Evolutionary conservation across 768 basidiomycete genomes (phyloP).

Genomic region (Calocybe gangraenosa): DNA sequence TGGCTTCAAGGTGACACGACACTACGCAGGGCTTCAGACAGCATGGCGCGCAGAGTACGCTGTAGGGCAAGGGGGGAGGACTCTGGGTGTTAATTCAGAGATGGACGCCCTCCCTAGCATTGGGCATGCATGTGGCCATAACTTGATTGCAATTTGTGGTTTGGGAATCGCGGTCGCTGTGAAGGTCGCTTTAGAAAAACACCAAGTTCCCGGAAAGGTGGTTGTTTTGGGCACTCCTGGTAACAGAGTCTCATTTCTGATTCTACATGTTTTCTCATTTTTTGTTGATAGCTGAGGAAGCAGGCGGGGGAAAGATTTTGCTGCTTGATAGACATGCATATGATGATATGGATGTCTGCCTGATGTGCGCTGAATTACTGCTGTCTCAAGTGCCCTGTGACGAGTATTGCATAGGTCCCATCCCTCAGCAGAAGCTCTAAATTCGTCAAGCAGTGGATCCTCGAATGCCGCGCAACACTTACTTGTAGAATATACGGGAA

Average conservation of each 20-base stretch:
- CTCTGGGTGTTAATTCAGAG: constrained; percentile 77
- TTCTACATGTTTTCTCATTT: constrained; percentile 8
- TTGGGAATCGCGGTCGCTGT: constrained; percentile 72
- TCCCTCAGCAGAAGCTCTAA: constrained; percentile 52
- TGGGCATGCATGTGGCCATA: constrained; percentile 76
- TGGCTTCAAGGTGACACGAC: constrained; percentile 67
- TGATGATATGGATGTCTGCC: constrained; percentile 73
- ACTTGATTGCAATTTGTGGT: constrained; percentile 76
- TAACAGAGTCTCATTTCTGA: constrained; percentile 20
- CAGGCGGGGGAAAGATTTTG: constrained; percentile 71
- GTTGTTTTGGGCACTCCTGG: constrained; percentile 78
- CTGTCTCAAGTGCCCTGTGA: background rate
- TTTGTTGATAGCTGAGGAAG: constrained; percentile 60
- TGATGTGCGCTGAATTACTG: constrained; percentile 48
- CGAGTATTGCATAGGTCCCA: constrained; percentile 56
- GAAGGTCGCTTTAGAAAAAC: constrained; percentile 60
- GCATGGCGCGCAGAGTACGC: constrained; percentile 76
- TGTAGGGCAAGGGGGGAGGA: constrained; percentile 55
- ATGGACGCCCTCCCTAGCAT: constrained; percentile 63
- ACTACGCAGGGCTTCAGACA: constrained; percentile 68
- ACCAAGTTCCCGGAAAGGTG: constrained; percentile 61
- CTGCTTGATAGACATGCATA: constrained; percentile 76
- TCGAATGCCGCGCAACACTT: constrained; percentile 64
- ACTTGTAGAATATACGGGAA: constrained; percentile 70
- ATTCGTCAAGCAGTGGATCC: constrained; percentile 47